These are phyloP conservation scores for Ilyonectria sp. DNA, from an alignment of 2,329 filamentous ascomycete species.

Conservation along the genomic window DNA sequence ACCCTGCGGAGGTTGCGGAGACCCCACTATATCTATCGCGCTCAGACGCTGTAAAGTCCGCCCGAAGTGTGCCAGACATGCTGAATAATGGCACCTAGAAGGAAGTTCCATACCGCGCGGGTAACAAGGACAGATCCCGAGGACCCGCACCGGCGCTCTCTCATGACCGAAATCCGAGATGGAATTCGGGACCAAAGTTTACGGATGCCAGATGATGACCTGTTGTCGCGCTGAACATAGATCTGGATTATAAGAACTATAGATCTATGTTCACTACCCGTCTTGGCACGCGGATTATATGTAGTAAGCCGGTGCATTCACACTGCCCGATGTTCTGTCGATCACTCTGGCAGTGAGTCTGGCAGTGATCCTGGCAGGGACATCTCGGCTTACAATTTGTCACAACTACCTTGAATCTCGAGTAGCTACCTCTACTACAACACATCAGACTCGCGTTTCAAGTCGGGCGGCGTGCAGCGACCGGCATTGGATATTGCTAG, in stretches of 20 bases:
- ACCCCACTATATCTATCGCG: neutral
- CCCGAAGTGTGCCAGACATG: neutral
- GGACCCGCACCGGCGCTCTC: conserved; percentile 22
- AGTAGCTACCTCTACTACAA: neutral
- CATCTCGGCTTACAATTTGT: neutral
- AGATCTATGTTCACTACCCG: too few relatives aligned
- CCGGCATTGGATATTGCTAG: too few relatives aligned
- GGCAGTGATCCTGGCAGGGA: neutral
- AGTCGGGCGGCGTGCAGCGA: neutral
- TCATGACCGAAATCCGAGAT: conserved; percentile 29
- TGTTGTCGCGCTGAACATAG: neutral
- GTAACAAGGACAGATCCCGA: conserved; percentile 6
- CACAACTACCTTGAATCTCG: neutral
- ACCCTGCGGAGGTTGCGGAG: conserved; percentile 24
- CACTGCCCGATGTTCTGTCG: neutral
- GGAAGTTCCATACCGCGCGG: conserved; percentile 7
- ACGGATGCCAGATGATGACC: conserved; percentile 1
- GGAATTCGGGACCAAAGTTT: neutral
- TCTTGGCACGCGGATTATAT: neutral
- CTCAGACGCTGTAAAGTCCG: conserved; percentile 22
- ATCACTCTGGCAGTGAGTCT: neutral
- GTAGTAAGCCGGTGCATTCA: neutral
- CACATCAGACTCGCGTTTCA: neutral
- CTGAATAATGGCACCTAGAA: conserved; percentile 18
- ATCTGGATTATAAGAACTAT: neutral